A percentile compares a stretch with the other conserved stretches of the same genome.
Evolutionary conservation across 192 early-diverging fungal genomes (phyloP).

Genomic region (Umbelopsis sp.): DNA sequence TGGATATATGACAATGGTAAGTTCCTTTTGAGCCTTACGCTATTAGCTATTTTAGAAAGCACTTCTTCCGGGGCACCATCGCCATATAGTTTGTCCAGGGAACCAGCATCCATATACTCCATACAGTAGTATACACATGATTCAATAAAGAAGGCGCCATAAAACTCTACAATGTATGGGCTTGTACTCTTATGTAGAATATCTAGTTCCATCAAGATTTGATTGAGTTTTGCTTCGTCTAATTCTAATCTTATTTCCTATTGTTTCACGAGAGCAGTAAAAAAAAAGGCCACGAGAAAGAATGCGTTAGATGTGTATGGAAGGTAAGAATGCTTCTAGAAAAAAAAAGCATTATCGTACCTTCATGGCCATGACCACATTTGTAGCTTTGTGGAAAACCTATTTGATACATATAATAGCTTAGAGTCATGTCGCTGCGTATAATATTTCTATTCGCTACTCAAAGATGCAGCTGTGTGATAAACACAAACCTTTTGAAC

Average conservation of each 20-base stretch:
- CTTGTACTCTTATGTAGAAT: conserved; percentile 87
- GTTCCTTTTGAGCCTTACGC: conserved; percentile 49
- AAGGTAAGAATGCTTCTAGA: neutral
- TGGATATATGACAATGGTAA: neutral
- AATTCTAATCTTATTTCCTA: conserved; percentile 93
- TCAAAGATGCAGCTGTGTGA: neutral
- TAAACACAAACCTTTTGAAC: conserved; percentile 71
- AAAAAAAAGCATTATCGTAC: conserved; percentile 29
- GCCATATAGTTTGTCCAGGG: conserved; percentile 83
- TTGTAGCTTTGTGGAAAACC: conserved; percentile 82
- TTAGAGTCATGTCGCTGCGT: neutral
- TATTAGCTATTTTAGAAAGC: conserved; percentile 71
- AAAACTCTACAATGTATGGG: conserved; percentile 96
- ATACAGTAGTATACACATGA: conserved; percentile 97
- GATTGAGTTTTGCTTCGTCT: conserved; percentile 84
- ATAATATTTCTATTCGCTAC: no score
- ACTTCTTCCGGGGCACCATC: conserved; percentile 83
- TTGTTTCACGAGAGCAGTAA: neutral
- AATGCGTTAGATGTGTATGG: neutral
- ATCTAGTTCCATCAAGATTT: conserved; percentile 96
- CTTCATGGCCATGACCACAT: conserved; percentile 88
- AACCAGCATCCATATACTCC: conserved; percentile 98
- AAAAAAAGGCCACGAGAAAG: neutral
- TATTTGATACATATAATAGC: neutral
- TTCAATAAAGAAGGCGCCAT: conserved; percentile 96